Evolutionary conservation across 257 asterid species (phyloP), one percentile per base, ranked within the genome.

Genomic region (Nicotiana noctiflora): DNA sequence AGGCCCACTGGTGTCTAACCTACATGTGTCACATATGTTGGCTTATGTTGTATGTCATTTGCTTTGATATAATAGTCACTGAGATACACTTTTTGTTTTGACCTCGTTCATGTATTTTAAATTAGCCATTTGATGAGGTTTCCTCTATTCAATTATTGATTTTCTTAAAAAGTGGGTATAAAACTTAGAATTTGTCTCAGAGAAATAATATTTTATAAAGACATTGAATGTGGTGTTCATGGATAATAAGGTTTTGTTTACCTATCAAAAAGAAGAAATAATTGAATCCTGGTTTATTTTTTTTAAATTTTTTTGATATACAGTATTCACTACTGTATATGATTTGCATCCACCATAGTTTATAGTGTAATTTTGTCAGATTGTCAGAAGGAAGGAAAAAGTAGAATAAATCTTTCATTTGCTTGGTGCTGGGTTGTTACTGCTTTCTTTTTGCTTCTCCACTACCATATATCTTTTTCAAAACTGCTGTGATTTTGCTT

Each of bases 11-110:
- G 57, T 11, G 13, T 44, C 78, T 21, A 74, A 74, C 37, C 79
- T 74, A 14, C 23, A 74, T 4, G 37, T 5, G 23, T 5, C 61
- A 74, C 40, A 14, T 49, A 74, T 74, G 78, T 8, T 74, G 7
- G 40, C 57, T 13, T 74, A 49, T 46, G 78, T 49, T 74, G 78
- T 49, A 49, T 4, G 17, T 74, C 44, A 74, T 32, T 5, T 74
- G 61, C 79, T 74, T 34, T 74, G 76, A 12, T 23, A 23, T 25
- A 23, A 7, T 74, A 74, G 79, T 72, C 10, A 74, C 79, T 74
- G 61, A 27, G 51, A 23, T 37, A 14, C 49, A 31, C 49, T 64
- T 65, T 19, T 1, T 17, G 63, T 67, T 15, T 52, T 6, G 23
- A 23, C 34, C 23, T 32, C 21, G 31, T 44, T 49, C 46, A 49